phyloP scores from a whole-genome alignment of 345 rosid genomes.

The rapeseed (Brassica napus) region DNA sequence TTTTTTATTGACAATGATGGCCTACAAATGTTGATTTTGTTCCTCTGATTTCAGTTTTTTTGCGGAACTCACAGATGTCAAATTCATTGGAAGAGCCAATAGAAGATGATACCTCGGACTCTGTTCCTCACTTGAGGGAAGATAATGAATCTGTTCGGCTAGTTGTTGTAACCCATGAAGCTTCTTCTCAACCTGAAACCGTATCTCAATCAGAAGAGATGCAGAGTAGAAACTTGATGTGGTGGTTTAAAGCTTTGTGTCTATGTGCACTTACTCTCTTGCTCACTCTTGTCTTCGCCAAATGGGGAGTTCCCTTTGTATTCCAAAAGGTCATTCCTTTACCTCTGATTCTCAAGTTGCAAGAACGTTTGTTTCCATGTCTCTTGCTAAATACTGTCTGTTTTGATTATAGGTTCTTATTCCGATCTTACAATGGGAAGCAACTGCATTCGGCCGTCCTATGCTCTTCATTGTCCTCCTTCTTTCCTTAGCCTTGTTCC shows the following conservation, averaged over 20 bases:
- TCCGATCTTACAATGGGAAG: background rate
- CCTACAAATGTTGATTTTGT: conserved; percentile 2
- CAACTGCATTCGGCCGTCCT: background rate
- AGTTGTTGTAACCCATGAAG: conserved; percentile 52
- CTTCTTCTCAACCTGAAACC: conserved; percentile 37
- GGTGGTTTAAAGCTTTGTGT: conserved; percentile 68
- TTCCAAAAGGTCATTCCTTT: conserved; percentile 55
- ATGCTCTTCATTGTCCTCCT: background rate
- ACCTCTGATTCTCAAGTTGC: background rate
- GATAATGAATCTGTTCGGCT: conserved; percentile 72
- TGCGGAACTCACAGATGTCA: conserved; percentile 43
- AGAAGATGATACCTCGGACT: conserved; percentile 16
- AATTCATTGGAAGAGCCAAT: conserved; percentile 38
- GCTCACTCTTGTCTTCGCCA: conserved; percentile 48
- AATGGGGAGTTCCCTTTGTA: conserved; percentile 87
- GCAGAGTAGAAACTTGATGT: conserved; percentile 32
- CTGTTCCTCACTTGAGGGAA: conserved; percentile 48
- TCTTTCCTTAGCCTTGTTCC: background rate
- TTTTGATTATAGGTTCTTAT: background rate
- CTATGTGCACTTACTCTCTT: conserved; percentile 37
- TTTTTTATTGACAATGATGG: conserved; percentile 8
- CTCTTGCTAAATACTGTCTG: background rate
- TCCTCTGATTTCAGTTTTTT: background rate
- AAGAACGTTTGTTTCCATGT: background rate
- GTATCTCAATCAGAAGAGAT: conserved; percentile 39